A percentile compares a stretch with the other conserved stretches of the same genome.
Evolutionary conservation across 23 red algal genomes (phyloP).

Genomic region (Cyanidium caldarium): DNA sequence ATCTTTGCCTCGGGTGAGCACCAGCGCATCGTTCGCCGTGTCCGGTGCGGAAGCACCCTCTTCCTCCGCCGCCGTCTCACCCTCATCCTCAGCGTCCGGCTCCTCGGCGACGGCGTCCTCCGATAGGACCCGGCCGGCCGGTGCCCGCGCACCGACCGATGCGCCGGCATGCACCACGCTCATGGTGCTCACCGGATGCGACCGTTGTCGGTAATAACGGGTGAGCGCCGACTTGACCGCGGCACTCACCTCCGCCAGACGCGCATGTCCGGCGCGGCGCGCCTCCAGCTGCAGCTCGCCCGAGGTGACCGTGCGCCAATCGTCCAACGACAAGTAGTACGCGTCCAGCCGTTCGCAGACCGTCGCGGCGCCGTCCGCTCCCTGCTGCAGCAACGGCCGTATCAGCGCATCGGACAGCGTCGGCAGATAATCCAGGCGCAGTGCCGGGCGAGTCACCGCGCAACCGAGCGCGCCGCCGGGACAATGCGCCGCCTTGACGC

Average conservation of each 20-base stretch:
- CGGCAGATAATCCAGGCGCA: constrained; percentile 75
- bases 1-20: no score
- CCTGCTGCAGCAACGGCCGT: constrained; percentile 34
- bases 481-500: constrained; percentile 23
- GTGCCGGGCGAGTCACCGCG: constrained; percentile 23
- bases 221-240: constrained; percentile 49
- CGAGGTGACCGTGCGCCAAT: constrained; percentile 43
- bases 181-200: neutral
- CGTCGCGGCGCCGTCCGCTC: constrained; percentile 23
- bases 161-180: no score
- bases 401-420: constrained; percentile 30
- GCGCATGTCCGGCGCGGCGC: no score
- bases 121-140: no score
- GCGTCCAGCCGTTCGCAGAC: constrained; percentile 36
- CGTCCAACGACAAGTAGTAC: constrained; percentile 63
- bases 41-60: no score
- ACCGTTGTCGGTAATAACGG: constrained; percentile 11
- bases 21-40: no score
- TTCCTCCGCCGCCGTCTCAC: no score
- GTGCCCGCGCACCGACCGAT: no score
- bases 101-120: no score
- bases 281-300: constrained; percentile 24
- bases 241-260: constrained; percentile 25
- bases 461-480: constrained; percentile 5
- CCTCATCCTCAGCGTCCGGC: no score